Evolutionary conservation across 2,329 filamentous ascomycete genomes (phyloP), one percentile per base, ranked within the genome.

Genomic region (Emmonsiellopsis sp.): DNA sequence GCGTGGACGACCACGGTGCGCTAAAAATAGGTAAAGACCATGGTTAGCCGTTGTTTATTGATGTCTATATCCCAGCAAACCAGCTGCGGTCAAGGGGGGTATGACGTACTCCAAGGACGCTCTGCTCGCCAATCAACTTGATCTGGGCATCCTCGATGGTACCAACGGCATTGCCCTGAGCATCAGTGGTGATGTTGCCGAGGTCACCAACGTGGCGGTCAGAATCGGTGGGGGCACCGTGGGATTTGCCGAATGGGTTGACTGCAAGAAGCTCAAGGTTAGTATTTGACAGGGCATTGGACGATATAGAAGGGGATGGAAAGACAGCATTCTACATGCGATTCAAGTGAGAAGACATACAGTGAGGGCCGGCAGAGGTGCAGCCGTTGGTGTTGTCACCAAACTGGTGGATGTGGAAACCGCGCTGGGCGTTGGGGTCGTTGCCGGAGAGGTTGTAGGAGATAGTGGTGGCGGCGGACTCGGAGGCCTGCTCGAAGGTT

Each of bases 381-480:
- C 93, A 98, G 74, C 93, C 93, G 78, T 98, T 98, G 81, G 93
- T 97, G 83, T 97, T 97, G 83, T 97, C 93, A 73, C 93, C 93
- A 69, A 95, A 98, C 74, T 93, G 88, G 81, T 98, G 93, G 70
- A 98, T 85, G 82, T 98, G 93, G 82, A 97, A 90, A 75, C 89
- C 93, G 76, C 93, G 92, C 84, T 95, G 83, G 70, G 93, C 91
- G 74, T 95, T 95, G 76, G 92, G 68, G 71, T 97, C 91, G 77
- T 96, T 80, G 76, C 93, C 92, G 58, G 82, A 80, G 76, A 98
- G 90, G 76, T 96, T 83, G 85, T 88, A 98, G 69, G 86, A 82
- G 78, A 98, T 81, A 73, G 80, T 92, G 71, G 93, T 97, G 63
- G 86, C 83, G 65, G 82, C 75, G 66, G 78, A 82, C 81, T 96